phyloP scores from a whole-genome alignment of 2,329 filamentous ascomycete species.

The Hymenoscyphus infarciens region DNA sequence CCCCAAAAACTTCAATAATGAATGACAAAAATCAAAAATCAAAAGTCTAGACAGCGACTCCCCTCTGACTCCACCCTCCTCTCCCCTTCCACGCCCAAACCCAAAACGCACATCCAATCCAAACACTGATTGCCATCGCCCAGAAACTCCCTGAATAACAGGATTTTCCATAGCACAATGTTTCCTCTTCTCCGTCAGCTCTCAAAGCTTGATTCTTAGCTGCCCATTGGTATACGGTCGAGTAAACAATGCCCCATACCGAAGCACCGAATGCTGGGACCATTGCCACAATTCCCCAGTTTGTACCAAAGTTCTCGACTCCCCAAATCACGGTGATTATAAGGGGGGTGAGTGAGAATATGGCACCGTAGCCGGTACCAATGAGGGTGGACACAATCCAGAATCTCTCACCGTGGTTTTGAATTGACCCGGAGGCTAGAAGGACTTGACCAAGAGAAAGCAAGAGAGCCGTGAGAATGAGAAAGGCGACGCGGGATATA shows the following conservation, averaged over 20 bases:
- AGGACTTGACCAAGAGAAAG: constrained; percentile 74
- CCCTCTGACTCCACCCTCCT: constrained; percentile 71
- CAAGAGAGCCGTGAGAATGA: constrained; percentile 70
- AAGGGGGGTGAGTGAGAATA: constrained; percentile 85
- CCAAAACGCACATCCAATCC: constrained; percentile 70
- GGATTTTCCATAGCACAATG: constrained; percentile 73
- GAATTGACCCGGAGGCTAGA: constrained; percentile 71
- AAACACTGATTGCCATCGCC: constrained; percentile 79
- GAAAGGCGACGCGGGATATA: constrained; percentile 75
- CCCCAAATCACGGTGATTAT: constrained; percentile 98
- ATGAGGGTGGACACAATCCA: constrained; percentile 81
- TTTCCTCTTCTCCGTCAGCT: constrained; percentile 42
- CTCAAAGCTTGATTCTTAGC: constrained; percentile 45
- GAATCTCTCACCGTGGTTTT: constrained; percentile 74
- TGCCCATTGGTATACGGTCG: constrained; percentile 69
- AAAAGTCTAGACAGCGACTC: constrained; percentile 58
- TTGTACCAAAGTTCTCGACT: constrained; percentile 96
- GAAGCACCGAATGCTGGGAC: constrained; percentile 84
- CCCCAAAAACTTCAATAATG: constrained; percentile 4
- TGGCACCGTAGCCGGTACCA: constrained; percentile 87
- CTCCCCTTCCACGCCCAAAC: constrained; percentile 74
- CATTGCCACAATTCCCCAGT: constrained; percentile 94
- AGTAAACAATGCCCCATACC: constrained; percentile 89
- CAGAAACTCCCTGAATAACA: constrained; percentile 85
- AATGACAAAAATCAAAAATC: background rate